Base-by-base conservation (phyloP, 2,329 filamentous ascomycete genomes). In the Macrophomina tecta region DNA sequence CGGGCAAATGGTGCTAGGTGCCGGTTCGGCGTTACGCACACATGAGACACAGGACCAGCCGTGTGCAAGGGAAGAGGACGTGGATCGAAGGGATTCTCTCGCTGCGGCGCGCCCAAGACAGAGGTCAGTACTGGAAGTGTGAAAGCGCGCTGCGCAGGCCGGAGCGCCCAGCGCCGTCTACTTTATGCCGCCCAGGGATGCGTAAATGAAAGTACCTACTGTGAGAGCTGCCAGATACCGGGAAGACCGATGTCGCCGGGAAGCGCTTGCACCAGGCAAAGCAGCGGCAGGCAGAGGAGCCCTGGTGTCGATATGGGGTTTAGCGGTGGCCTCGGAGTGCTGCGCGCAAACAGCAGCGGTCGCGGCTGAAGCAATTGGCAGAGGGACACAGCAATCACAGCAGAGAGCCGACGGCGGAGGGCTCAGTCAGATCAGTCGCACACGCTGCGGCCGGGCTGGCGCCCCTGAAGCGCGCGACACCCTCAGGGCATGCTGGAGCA, bases 31-130 rank as follows among this genome's bases (percentile, higher is more conserved):
- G 58, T 62, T 62, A 64, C 60, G 60, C 60, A 32, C 34, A 64
- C 61, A 53, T 64, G 61, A 64, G 61, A 64, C 61, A 64, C 61
- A 53, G 38, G 28, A 64, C 61, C 48, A 64, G 58, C 58, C 58
- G 58, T 62, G 58, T 62, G 28, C 58, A 62, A 62, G 53, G 53
- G 53, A 61, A 61, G 28, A 61, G 42, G 56, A 61, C 56, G 45
- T 62, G 58, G 52, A 40, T 48, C 58, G 58, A 48, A 36, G 45
- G 42, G 42, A 32, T 16, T 49, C 12, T 45, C 36, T 38, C 36
- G 6, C 56, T 61, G 40, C 56, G 32, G 28, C 56, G 56, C 40
- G 28, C 56, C 56, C 40, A 48, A 42, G 56, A 49, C 58, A 49
- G 58, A 48, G 45, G 58, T 62, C n/a, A 49, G 58, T 48, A 61